These are phyloP conservation scores for Cicer cuneatum DNA, from an alignment of 306 rosid species.

Conservation along the genomic window DNA sequence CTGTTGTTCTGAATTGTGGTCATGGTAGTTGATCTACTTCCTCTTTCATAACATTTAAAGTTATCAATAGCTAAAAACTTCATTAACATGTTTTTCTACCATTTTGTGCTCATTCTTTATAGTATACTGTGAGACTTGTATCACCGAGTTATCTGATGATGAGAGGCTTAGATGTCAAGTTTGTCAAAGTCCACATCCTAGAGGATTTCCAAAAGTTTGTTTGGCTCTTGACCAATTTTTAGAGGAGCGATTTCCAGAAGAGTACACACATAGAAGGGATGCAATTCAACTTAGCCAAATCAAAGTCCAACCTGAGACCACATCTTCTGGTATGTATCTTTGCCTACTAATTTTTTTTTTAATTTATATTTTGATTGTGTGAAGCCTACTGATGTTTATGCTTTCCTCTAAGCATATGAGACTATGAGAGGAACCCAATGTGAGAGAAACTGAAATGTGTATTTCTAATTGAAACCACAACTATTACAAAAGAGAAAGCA, in stretches of 20 bases:
- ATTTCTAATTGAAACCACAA: background rate
- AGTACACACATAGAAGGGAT: constrained; percentile 61
- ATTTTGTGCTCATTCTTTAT: constrained; percentile 35
- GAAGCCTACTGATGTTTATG: background rate
- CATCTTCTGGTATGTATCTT: constrained; percentile 54
- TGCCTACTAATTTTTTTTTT: constrained; percentile 31
- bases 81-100: constrained; percentile 26
- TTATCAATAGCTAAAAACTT: constrained; percentile 1
- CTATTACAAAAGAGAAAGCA: background rate
- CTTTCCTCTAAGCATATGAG: background rate
- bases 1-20: constrained; percentile 85
- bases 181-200: constrained; percentile 74
- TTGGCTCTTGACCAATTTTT: constrained; percentile 66
- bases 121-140: constrained; percentile 76
- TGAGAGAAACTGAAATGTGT: background rate
- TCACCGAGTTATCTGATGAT: constrained; percentile 43
- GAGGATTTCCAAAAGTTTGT: constrained; percentile 75
- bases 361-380: constrained; percentile 20
- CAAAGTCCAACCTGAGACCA: constrained; percentile 44
- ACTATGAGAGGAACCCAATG: constrained; percentile 8
- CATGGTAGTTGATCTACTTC: constrained; percentile 60
- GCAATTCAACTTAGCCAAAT: constrained; percentile 52
- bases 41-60: constrained; percentile 34
- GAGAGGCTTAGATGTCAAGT: constrained; percentile 67
- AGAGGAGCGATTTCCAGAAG: constrained; percentile 67